Evolutionary conservation across 2,329 filamentous ascomycete genomes (phyloP).

Genomic region (Pezicula carpinea): DNA sequence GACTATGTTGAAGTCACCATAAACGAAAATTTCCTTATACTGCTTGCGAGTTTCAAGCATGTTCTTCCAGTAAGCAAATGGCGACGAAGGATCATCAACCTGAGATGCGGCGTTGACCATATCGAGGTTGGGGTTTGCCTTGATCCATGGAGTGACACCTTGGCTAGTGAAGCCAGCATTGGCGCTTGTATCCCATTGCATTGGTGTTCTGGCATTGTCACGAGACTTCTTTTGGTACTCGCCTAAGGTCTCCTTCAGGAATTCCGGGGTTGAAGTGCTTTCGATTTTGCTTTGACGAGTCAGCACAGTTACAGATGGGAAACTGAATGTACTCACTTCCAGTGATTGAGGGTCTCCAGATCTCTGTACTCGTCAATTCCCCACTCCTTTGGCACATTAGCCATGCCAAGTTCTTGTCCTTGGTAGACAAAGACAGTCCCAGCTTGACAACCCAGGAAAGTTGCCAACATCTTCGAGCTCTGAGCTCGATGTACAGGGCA

Average conservation of each 20-base stretch:
- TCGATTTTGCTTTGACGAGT: constrained; percentile 25
- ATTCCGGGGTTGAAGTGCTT: constrained; percentile 32
- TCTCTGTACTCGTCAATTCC: constrained; percentile 64
- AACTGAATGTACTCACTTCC: constrained; percentile 26
- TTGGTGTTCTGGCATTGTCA: constrained; percentile 67
- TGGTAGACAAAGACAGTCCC: constrained; percentile 57
- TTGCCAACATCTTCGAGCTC: constrained; percentile 50
- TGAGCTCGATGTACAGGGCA: constrained; percentile 34
- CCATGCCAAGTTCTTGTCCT: constrained; percentile 56
- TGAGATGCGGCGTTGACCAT: constrained; percentile 58
- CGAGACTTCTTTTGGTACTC: constrained; percentile 54
- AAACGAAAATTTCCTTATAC: constrained; percentile 59
- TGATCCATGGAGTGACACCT: constrained; percentile 61
- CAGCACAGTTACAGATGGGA: constrained; percentile 17
- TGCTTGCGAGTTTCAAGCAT: constrained; percentile 57
- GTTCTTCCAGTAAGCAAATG: constrained; percentile 57
- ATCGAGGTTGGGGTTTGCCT: constrained; percentile 57
- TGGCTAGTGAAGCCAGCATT: constrained; percentile 62
- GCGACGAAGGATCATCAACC: constrained; percentile 40
- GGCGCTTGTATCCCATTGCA: constrained; percentile 60
- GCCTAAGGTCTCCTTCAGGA: constrained; percentile 34
- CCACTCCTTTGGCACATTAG: constrained; percentile 53
- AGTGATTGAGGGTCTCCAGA: constrained; percentile 52
- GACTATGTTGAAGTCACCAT: constrained; percentile 57
- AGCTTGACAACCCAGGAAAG: constrained; percentile 42